These are phyloP conservation scores for Polyporus arcularius DNA, from an alignment of 768 basidiomycete species.

Conservation along the genomic window DNA sequence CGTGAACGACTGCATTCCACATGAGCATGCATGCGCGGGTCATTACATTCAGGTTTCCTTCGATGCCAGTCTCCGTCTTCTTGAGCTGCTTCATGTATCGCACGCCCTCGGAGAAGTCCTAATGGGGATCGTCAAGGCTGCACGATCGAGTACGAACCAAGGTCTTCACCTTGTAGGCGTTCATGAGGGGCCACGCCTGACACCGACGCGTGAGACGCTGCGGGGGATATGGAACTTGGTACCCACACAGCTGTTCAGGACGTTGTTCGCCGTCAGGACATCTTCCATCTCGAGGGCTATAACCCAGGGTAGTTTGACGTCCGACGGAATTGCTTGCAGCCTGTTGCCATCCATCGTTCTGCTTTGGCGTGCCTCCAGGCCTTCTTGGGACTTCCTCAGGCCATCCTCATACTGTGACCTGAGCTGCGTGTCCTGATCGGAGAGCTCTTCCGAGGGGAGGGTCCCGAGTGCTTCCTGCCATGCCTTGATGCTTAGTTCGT, in stretches of 20 bases:
- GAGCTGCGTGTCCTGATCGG: conserved; percentile 18
- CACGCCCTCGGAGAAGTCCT: conserved; percentile 23
- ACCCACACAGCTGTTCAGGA: conserved; percentile 13
- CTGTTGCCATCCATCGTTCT: neutral
- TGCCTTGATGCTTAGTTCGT: conserved; percentile 11
- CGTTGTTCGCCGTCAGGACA: conserved; percentile 12
- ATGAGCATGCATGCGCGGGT: neutral
- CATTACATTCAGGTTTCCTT: conserved; percentile 13
- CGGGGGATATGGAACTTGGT: neutral
- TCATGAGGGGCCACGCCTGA: conserved; percentile 29
- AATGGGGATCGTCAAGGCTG: neutral
- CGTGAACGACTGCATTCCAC: neutral
- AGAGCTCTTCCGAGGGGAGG: conserved; percentile 9
- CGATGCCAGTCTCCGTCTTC: conserved; percentile 6
- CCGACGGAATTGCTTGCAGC: neutral
- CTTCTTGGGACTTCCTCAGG: conserved; percentile 13
- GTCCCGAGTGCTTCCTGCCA: conserved; percentile 20
- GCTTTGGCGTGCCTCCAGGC: neutral
- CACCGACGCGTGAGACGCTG: neutral
- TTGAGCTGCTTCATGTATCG: conserved; percentile 18
- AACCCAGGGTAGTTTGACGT: conserved; percentile 22
- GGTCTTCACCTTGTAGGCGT: conserved; percentile 17
- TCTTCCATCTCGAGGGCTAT: conserved; percentile 23
- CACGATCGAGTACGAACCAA: neutral
- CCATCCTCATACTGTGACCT: conserved; percentile 23